Evolutionary conservation across 208 protist genomes (phyloP), one percentile per base, ranked within the genome.

Genomic region (Leishmania lainsoni): DNA sequence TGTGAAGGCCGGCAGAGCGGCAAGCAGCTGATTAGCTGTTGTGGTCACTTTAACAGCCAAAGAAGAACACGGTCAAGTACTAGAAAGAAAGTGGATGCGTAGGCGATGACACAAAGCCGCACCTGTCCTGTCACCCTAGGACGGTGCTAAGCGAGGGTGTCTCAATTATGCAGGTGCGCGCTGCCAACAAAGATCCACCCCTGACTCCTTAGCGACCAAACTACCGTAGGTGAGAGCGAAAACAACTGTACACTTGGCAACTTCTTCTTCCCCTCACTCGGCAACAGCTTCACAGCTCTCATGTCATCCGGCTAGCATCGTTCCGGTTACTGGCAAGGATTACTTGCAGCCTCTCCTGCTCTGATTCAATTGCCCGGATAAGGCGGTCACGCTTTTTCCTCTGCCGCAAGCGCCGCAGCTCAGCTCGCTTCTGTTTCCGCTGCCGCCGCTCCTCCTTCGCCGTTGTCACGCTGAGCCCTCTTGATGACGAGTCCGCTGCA

Each of bases 281-380:
- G 48, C 16, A n/a, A 20, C 52, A 14, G 20, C 48, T 59, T 26
- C 5, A 76, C 1, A 4, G 26, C 17, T 48, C 32, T 81, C 70
- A 86, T 26, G 68, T 63, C 14, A 82, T 42, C 22, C 66, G 82
- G 56, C 80, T 78, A 16, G 90, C 91, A 76, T 94, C 90, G 12
- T 76, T 78, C 29, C 81, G 65, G 74, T 95, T 96, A 45, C 88
- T 86, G 1, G 79, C 65, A 79, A 95, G 87, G n/a, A 70, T 75
- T 79, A 97, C 78, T 2, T 88, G 86, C 58, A 97, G 88, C 49
- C 85, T 86, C 79, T 95, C 93, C 79, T 97, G 93, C 84, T 96
- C 93, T 22, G 78, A 75, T 72, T 96, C 90, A 76, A 97, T 97
- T 17, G 87, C 51, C 5, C 69, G 75, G 49, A 97, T 95, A 5